phyloP scores from a whole-genome alignment of 2,329 filamentous ascomycete genomes.

The Neospermospora avenae region DNA sequence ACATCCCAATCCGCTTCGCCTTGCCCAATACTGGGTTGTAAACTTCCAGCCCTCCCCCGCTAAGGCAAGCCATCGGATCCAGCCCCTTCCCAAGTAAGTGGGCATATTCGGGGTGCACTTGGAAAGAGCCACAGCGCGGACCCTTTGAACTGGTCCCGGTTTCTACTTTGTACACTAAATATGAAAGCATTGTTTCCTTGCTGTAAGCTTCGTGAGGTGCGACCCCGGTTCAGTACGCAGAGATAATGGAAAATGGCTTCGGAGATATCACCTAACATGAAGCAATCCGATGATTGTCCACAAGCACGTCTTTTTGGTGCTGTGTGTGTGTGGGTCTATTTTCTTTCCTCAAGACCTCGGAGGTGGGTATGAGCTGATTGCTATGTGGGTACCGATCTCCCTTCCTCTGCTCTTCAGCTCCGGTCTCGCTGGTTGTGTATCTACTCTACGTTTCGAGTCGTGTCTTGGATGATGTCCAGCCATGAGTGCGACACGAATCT shows the following conservation, averaged over 20 bases:
- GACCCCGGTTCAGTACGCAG: neutral
- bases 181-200: neutral
- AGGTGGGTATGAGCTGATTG: neutral
- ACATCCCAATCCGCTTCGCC: neutral
- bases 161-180: neutral
- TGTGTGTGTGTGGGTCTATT: neutral
- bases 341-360: neutral
- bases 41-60: slow-evolving; percentile 5
- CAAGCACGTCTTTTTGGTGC: neutral
- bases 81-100: neutral
- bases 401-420: neutral
- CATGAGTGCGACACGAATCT: neutral
- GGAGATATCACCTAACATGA: neutral
- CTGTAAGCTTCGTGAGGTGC: neutral
- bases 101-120: neutral
- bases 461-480: neutral
- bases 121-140: neutral
- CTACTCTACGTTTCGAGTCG: neutral
- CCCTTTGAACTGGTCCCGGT: neutral
- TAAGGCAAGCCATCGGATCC: slow-evolving; percentile 15
- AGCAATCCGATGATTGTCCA: neutral
- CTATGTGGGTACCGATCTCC: neutral
- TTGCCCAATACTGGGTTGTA: neutral
- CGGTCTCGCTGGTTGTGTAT: neutral
- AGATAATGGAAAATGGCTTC: neutral